These are phyloP conservation scores for Geotrichum bryndzae DNA, from an alignment of 1,139 yeast genomes.

Conservation along the genomic window DNA sequence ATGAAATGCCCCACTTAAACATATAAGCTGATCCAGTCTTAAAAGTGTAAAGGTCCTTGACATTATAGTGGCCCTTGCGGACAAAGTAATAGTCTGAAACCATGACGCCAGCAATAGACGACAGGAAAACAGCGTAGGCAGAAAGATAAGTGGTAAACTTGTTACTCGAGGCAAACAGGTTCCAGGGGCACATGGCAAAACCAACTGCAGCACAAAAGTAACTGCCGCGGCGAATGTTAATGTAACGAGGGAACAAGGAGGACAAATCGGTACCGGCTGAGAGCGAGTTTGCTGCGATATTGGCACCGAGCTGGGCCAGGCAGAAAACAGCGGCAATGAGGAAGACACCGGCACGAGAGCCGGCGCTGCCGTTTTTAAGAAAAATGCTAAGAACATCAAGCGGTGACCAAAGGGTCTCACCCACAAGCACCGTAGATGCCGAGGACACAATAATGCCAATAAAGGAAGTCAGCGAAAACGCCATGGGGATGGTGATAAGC, in stretches of 20 bases:
- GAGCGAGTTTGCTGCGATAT: slow-evolving; percentile 81
- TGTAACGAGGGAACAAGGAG: slow-evolving; percentile 69
- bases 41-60: slow-evolving; percentile 58
- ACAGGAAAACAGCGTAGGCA: slow-evolving; percentile 80
- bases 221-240: slow-evolving; percentile 79
- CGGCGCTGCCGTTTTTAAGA: slow-evolving; percentile 49
- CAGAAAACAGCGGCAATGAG: slow-evolving; percentile 72
- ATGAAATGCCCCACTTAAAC: slow-evolving; percentile 62
- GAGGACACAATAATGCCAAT: slow-evolving; percentile 85
- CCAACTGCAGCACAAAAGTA: slow-evolving; percentile 75
- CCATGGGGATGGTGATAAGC: slow-evolving; percentile 60
- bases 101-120: slow-evolving; percentile 81
- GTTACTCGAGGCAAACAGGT: slow-evolving; percentile 63
- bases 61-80: slow-evolving; percentile 57
- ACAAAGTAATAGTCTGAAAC: slow-evolving; percentile 71
- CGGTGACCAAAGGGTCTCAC: slow-evolving; percentile 78
- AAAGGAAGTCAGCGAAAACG: slow-evolving; percentile 74
- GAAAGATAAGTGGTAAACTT: slow-evolving; percentile 79
- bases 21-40: slow-evolving; percentile 47
- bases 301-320: slow-evolving; percentile 82
- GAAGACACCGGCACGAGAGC: slow-evolving; percentile 84
- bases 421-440: slow-evolving; percentile 66
- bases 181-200: slow-evolving; percentile 83
- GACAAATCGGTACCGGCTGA: slow-evolving; percentile 91
- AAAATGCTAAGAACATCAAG: slow-evolving; percentile 66